Evolutionary conservation across 495 filamentous ascomycete genomes (phyloP).

Genomic region (Aspergillus leporis): DNA sequence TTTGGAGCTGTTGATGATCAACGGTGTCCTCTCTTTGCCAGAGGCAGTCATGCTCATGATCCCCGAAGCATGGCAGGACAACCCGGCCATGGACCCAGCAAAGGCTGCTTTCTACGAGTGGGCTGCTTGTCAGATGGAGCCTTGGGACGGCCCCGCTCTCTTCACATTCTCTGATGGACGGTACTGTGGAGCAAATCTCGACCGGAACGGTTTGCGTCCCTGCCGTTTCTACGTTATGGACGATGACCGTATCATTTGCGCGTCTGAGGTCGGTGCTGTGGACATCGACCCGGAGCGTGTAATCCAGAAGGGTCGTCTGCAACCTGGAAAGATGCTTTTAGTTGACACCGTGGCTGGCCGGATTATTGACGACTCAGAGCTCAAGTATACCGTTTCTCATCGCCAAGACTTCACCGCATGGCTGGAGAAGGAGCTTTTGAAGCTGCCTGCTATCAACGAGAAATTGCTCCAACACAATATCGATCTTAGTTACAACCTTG

Average conservation of each 20-base stretch:
- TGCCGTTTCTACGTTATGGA: conserved; percentile 99
- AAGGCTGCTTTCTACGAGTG: conserved; percentile 99
- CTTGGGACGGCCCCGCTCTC: conserved; percentile 96
- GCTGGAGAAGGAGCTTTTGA: conserved; percentile 86
- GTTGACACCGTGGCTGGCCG: conserved; percentile 94
- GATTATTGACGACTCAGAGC: conserved; percentile 92
- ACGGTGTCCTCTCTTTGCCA: conserved; percentile 93
- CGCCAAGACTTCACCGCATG: conserved; percentile 85
- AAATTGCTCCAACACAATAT: conserved; percentile 57
- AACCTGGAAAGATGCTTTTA: conserved; percentile 96
- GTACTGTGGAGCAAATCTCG: conserved; percentile 98
- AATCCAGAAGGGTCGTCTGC: conserved; percentile 91
- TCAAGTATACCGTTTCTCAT: conserved; percentile 85
- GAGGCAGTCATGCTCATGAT: conserved; percentile 99
- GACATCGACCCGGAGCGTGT: conserved; percentile 86
- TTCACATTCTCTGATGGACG: conserved; percentile 98
- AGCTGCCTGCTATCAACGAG: conserved; percentile 70
- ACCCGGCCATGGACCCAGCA: conserved; percentile 85
- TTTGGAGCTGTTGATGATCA: conserved; percentile 90
- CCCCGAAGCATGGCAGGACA: conserved; percentile 98
- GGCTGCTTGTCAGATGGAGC: conserved; percentile 99
- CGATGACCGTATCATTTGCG: conserved; percentile 97
- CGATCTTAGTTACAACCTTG: conserved; percentile 64
- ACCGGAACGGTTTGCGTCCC: conserved; percentile 94
- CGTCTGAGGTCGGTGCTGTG: conserved; percentile 96